These are phyloP conservation scores for Ceratobasidium sp. DNA, from an alignment of 1,284 basidiomycete genomes.

Conservation along the genomic window DNA sequence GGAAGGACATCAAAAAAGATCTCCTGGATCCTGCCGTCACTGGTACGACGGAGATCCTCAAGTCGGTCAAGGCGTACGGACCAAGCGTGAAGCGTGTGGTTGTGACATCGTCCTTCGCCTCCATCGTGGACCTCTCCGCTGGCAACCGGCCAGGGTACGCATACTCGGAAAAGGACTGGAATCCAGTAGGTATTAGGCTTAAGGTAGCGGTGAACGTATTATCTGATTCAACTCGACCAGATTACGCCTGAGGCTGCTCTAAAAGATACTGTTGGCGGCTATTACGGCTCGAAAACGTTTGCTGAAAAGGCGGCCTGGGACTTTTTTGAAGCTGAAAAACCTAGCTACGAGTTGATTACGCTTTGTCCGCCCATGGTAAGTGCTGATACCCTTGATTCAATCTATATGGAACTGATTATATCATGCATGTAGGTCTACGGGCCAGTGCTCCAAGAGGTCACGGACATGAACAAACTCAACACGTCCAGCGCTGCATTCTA, in stretches of 20 bases:
- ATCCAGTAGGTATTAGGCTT: constrained; percentile 47
- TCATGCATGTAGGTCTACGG: constrained; percentile 32
- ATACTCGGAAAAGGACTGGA: constrained; percentile 52
- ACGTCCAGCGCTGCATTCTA: constrained; percentile 32
- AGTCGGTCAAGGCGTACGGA: constrained; percentile 49
- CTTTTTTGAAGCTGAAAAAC: constrained; percentile 45
- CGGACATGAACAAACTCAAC: constrained; percentile 27
- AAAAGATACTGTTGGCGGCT: constrained; percentile 42
- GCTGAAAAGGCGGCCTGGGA: constrained; percentile 48
- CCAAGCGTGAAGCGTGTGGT: constrained; percentile 56
- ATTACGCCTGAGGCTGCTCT: constrained; percentile 31
- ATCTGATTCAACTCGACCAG: not conserved
- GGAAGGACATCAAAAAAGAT: constrained; percentile 47
- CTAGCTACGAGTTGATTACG: constrained; percentile 43
- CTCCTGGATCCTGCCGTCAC: constrained; percentile 58
- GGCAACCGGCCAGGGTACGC: constrained; percentile 45
- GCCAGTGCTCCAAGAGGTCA: constrained; percentile 40
- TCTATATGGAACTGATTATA: no score
- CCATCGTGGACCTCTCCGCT: constrained; percentile 47
- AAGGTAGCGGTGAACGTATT: not conserved
- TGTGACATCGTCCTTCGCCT: constrained; percentile 58
- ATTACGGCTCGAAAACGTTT: constrained; percentile 50
- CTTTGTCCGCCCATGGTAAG: constrained; percentile 46
- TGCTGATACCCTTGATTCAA: not conserved
- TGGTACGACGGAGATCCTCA: constrained; percentile 57